A percentile compares a stretch with the other conserved stretches of the same genome.
Evolutionary conservation across 2,329 filamentous ascomycete species (phyloP).

Genomic region (Purpureocillium lavendulum): DNA sequence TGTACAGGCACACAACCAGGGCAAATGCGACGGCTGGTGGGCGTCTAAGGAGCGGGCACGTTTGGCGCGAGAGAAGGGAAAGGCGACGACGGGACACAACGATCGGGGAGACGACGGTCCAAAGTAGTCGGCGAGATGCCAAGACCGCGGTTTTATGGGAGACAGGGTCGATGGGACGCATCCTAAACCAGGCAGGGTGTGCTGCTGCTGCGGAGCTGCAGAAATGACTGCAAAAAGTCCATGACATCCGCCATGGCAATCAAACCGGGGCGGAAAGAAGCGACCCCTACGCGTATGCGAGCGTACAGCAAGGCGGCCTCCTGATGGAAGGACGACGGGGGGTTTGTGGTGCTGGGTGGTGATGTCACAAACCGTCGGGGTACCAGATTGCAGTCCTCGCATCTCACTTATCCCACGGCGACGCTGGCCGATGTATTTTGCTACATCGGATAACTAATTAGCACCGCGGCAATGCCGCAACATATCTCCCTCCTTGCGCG

Average conservation of each 20-base stretch:
- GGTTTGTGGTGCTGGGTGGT: no score
- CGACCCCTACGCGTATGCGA: no score
- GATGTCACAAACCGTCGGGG: no score
- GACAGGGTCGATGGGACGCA: slow-evolving; percentile 19
- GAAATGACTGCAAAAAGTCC: no score
- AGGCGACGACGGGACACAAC: slow-evolving; percentile 32
- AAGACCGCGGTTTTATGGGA: slow-evolving; percentile 31
- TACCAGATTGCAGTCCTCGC: no score
- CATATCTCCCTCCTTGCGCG: no score
- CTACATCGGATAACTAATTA: no score
- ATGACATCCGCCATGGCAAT: background rate
- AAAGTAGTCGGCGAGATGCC: slow-evolving; percentile 25
- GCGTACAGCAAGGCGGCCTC: background rate
- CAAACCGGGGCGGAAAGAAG: background rate
- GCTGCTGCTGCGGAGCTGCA: no score
- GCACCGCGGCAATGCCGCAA: no score
- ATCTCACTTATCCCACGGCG: no score
- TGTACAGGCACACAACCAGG: slow-evolving; percentile 11
- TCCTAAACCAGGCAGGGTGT: slow-evolving; percentile 16
- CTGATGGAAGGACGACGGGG: background rate
- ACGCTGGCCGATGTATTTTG: no score
- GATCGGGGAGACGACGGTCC: slow-evolving; percentile 20
- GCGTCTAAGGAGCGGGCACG: slow-evolving; percentile 4
- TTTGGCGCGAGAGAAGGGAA: slow-evolving; percentile 38
- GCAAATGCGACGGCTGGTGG: slow-evolving; percentile 23